Percentiles rank a stretch among this genome's conserved stretches.
Conservation (phyloP, 2,329 filamentous ascomycete genomes). For the Stemphylium vesicarium region DNA sequence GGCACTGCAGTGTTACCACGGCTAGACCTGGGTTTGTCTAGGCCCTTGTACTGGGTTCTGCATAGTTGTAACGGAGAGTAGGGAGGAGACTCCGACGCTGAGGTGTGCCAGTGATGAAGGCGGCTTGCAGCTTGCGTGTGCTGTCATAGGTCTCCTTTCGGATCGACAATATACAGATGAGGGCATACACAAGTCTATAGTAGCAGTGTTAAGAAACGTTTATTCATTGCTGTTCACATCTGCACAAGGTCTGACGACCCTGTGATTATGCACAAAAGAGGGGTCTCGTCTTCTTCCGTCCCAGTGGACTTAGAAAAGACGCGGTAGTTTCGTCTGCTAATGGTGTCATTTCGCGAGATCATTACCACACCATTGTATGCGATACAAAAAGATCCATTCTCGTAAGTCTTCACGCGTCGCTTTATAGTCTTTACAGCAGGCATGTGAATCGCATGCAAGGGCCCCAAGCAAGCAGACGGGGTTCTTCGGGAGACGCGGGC, state of each 20-base stretch:
- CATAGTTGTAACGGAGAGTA: conserved; percentile 34
- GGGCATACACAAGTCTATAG: conserved; percentile 7
- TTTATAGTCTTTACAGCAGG: neutral
- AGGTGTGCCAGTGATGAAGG: conserved; percentile 15
- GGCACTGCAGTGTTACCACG: conserved; percentile 33
- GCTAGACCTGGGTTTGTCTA: conserved; percentile 33
- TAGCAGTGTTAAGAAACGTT: conserved; percentile 2
- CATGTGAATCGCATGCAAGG: conserved; percentile 4
- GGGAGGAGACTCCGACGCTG: conserved; percentile 30
- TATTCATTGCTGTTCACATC: neutral
- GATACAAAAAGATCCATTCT: neutral
- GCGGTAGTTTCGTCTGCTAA: neutral
- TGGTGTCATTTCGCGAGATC: neutral
- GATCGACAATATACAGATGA: conserved; percentile 4
- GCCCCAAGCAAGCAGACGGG: neutral
- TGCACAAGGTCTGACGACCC: neutral
- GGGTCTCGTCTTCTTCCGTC: neutral
- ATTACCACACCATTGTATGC: neutral
- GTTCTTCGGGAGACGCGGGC: conserved; percentile 3
- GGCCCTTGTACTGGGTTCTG: conserved; percentile 23
- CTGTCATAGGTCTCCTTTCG: conserved; percentile 6
- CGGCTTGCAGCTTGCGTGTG: conserved; percentile 19
- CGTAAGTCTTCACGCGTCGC: neutral
- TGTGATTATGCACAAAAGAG: neutral
- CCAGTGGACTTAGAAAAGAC: neutral